A percentile compares a stretch with the other conserved stretches of the same genome.
Evolutionary conservation across 225 moss, liverwort and hornwort genomes (phyloP).

Genomic region (Physcomitrium patens): DNA sequence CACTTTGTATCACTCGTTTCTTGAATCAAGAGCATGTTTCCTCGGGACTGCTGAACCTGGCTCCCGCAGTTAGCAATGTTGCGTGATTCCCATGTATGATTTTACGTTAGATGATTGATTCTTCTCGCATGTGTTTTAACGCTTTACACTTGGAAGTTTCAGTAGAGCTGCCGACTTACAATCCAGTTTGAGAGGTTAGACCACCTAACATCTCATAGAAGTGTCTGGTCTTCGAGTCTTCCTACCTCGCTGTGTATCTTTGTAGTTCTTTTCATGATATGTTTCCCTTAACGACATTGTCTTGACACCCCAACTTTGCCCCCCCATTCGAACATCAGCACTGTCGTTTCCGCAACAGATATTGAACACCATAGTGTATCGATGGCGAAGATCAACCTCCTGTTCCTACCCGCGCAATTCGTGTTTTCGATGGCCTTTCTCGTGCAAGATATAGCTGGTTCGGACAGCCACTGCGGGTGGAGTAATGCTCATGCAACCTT

Average conservation of each 20-base stretch:
- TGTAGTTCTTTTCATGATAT: background rate
- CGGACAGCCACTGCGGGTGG: slow-evolving; percentile 39
- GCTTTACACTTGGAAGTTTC: no score
- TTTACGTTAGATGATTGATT: background rate
- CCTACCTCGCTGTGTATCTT: background rate
- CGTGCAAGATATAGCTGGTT: slow-evolving; percentile 28
- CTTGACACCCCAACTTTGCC: background rate
- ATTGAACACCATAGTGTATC: background rate
- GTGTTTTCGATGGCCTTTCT: slow-evolving; percentile 9
- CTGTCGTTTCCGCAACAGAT: background rate
- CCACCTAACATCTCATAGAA: background rate
- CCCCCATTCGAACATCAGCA: background rate
- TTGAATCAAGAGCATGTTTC: background rate
- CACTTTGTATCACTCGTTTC: background rate
- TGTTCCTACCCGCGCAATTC: background rate
- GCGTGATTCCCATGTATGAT: background rate
- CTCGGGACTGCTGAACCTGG: background rate
- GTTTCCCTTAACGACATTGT: background rate
- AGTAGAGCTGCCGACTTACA: background rate
- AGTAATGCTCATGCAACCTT: slow-evolving; percentile 50
- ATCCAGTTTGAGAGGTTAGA: background rate
- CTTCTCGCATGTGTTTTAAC: background rate
- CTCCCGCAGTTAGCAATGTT: background rate
- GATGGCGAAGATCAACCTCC: slow-evolving; percentile 24
- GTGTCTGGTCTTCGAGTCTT: no score